Base-by-base conservation (phyloP, 805 yeast genomes). In the Zygotorulaspora sp. region DNA sequence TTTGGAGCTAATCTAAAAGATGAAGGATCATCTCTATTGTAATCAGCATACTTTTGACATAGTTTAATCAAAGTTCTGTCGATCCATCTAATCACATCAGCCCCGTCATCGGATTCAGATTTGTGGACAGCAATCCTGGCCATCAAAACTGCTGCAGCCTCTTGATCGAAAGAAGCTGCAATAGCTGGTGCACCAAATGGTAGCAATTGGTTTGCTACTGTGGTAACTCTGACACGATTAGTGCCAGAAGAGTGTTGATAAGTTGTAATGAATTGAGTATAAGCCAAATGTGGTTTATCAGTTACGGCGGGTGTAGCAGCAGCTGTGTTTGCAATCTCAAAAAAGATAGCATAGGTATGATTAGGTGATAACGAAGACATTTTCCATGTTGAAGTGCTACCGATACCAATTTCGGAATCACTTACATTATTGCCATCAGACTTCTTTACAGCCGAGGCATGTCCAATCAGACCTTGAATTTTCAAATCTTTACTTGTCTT, bases 221-320 rank as follows among this genome's bases (percentile, higher is more conserved):
- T 92, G 15, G 98, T 90, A 23, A 92, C 97, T 52, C 97, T 77
- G 43, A 86, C 69, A 55, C 97, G 76, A 57, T 77, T 83, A 9
- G 90, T 75, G 41, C 98, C 98, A 19, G 89, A 80, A n/a, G 96
- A 75, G 66, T 92, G 97, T 68, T 92, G 95, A 66, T 92, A 92
- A 53, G 80, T 82, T 15, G 97, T 92, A 49, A 87, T 75, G 66
- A 82, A 90, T 66, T 92, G 99, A 37, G 85, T 76, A 52, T 68
- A 74, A 14, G 74, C 70, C 37, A 63, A 53, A 35, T 63, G 59
- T n/a, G 62, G 50, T 37, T 53, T 47, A 25, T 49, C 54, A 21
- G 49, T 46, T 12, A 49, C 48, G 6, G 38, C 47, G 8, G 45
- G 38, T 4, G 46, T 41, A 5, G 45, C 36, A n/a, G 57, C 47